Percentiles rank a stretch among this genome's conserved stretches.
phyloP scores from a whole-genome alignment of 1,284 basidiomycete species.

The Cryptococcus depauperatus region DNA sequence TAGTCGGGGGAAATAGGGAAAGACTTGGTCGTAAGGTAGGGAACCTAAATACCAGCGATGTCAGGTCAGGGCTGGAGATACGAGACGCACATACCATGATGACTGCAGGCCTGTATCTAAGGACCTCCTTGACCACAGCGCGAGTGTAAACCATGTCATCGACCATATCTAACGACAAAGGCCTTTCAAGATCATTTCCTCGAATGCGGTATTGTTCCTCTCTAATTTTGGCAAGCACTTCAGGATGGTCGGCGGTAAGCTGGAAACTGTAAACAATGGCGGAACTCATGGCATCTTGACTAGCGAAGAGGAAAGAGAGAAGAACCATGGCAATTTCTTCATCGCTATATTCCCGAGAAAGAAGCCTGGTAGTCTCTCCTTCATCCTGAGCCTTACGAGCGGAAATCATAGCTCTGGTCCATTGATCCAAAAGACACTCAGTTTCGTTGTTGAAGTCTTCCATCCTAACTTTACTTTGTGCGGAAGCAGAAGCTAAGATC shows the following conservation, averaged over 20 bases:
- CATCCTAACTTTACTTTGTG: slow-evolving; percentile 74
- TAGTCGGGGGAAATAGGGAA: slow-evolving; percentile 89
- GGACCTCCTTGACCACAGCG: slow-evolving; percentile 85
- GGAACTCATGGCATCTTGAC: slow-evolving; percentile 96
- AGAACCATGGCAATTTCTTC: slow-evolving; percentile 94
- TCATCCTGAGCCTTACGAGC: slow-evolving; percentile 56
- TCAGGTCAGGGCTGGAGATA: not conserved
- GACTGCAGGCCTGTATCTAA: slow-evolving; percentile 84
- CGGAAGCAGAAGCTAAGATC: slow-evolving; percentile 73
- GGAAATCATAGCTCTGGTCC: slow-evolving; percentile 67
- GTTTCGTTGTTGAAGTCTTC: slow-evolving; percentile 65
- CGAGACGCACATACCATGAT: slow-evolving; percentile 61
- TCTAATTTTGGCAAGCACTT: slow-evolving; percentile 77
- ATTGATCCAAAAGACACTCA: slow-evolving; percentile 85
- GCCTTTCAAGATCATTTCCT: slow-evolving; percentile 65
- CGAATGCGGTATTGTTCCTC: slow-evolving; percentile 85
- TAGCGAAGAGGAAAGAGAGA: slow-evolving; percentile 94
- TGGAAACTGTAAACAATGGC: slow-evolving; percentile 86
- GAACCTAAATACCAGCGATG: slow-evolving; percentile 53
- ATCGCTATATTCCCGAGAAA: slow-evolving; percentile 74
- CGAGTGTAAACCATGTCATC: slow-evolving; percentile 90
- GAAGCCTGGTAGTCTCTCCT: slow-evolving; percentile 49
- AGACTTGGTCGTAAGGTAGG: slow-evolving; percentile 79
- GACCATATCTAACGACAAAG: slow-evolving; percentile 80
- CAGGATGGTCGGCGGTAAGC: slow-evolving; percentile 86